phyloP scores from a whole-genome alignment of 1,284 basidiomycete species.

The Exobasidium cylindrosporum region DNA sequence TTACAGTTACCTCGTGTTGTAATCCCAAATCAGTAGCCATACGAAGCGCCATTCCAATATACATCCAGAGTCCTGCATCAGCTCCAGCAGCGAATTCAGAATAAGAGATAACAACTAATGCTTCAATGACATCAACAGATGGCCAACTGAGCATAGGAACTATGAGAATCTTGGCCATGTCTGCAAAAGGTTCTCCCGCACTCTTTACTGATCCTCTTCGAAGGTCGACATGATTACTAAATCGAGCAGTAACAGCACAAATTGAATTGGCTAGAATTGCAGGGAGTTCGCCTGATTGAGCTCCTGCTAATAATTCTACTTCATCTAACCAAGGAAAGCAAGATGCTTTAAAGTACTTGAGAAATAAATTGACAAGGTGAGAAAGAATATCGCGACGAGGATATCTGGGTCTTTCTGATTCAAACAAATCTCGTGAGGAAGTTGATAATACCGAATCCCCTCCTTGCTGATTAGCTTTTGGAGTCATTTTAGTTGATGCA shows the following conservation, averaged over 20 bases:
- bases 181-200: constrained; percentile 41
- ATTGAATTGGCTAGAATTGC: constrained; percentile 43
- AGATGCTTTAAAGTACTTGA: constrained; percentile 35
- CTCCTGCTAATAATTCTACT: constrained; percentile 30
- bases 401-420: constrained; percentile 39
- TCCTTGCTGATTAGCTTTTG: not conserved
- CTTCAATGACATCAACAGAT: constrained; percentile 41
- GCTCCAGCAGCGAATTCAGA: constrained; percentile 42
- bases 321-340: constrained; percentile 43
- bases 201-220: constrained; percentile 24
- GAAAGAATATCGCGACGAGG: constrained; percentile 34
- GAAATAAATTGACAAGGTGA: constrained; percentile 34
- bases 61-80: constrained; percentile 46
- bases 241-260: constrained; percentile 39
- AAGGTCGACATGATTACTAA: constrained; percentile 35
- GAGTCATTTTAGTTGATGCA: not conserved
- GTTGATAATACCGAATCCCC: constrained; percentile 24
- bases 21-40: constrained; percentile 43
- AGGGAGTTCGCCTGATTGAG: constrained; percentile 33
- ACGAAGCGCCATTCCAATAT: constrained; percentile 40
- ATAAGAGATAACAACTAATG: constrained; percentile 39
- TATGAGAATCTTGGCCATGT: constrained; percentile 46
- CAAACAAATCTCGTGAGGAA: constrained; percentile 37
- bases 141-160: constrained; percentile 45
- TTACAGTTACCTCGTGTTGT: constrained; percentile 39